Evolutionary conservation across 176 grass and related monocot genomes (phyloP), one percentile per base, ranked within the genome.

Genomic region (Ampelocalamus luodianensis): DNA sequence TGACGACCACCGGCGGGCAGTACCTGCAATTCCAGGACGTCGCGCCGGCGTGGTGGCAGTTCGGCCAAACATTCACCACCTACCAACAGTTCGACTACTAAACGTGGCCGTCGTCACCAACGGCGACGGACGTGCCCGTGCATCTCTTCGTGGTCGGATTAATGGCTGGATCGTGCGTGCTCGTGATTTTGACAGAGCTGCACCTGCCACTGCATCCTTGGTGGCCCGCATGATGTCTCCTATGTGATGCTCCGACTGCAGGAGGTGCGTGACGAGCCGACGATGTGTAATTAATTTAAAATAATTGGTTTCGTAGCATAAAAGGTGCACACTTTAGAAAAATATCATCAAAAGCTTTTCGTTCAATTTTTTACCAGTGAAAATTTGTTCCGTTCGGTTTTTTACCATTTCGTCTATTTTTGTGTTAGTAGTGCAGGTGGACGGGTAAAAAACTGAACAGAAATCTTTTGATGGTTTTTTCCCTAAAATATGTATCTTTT

Each of bases 41-140:
- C 13, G 76, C 64, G 3, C 82, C 82, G 36, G 59, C 68, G 10
- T 42, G 40, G 43, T 97, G 92, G 92, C 15, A 40, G 48, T 97
- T 90, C 66, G 94, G 92, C 3, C 85, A 85, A 82, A 92, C 90
- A 1, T 94, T 76, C 81, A 44, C 56, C 60, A 77, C 51, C 43
- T 23, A 80, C 75, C 45, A 72, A 17, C 84, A 95, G 34, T 95
- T 95, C 83, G 12, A 59, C 58, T 89, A 87, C 65, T 89, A 48
- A 89, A 42, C 27, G 44, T 9, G 43, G 43, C 43, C 18, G 27
- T 49, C 63, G 29, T n/a, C 48, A 45, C 43, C 43, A 16, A 79
- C 29, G 69, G 6, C 8, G 24, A 13, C 13, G 34, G 3, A 20
- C 5, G 14, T 15, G 13, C 11, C 48, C 0, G 11, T 13, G 24